Percentiles rank a stretch among this genome's conserved stretches.
Evolutionary conservation across 192 early-diverging fungal species (phyloP).

Genomic region (Chytriomyces confervae): DNA sequence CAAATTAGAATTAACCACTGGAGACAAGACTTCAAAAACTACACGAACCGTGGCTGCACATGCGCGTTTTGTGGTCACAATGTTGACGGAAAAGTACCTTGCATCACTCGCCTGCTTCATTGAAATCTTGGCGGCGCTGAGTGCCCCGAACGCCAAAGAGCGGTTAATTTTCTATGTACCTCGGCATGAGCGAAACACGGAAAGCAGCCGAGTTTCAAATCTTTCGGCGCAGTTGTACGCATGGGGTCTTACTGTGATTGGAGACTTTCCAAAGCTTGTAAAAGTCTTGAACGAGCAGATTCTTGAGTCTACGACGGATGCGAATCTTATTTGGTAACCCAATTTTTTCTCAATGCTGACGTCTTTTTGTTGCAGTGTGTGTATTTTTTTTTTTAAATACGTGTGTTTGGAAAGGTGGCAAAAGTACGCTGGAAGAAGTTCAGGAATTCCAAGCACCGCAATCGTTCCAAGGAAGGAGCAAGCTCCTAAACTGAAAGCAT

Average conservation of each 20-base stretch:
- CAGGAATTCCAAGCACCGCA: conserved; percentile 11
- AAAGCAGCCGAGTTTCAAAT: background rate
- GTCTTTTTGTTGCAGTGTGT: background rate
- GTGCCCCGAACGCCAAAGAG: conserved; percentile 7
- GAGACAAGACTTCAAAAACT: conserved; percentile 16
- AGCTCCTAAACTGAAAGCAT: conserved; percentile 1
- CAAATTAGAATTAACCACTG: conserved; percentile 8
- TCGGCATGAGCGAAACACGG: background rate
- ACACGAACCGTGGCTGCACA: conserved; percentile 20
- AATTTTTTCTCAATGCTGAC: background rate
- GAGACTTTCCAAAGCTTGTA: conserved; percentile 1
- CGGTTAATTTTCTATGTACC: conserved; percentile 29
- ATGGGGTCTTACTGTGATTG: background rate
- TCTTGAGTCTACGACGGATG: conserved; percentile 1
- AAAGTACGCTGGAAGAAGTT: background rate
- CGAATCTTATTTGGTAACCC: conserved; percentile 18
- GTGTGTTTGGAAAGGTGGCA: conserved; percentile 10
- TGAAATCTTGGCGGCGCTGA: conserved; percentile 16
- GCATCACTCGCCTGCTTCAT: conserved; percentile 13
- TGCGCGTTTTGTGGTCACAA: conserved; percentile 27
- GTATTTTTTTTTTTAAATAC: background rate
- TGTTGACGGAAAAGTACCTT: conserved; percentile 26
- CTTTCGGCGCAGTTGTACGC: background rate
- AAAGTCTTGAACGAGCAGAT: background rate
- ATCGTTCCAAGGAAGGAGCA: conserved; percentile 1